Conservation (phyloP, 1,284 basidiomycete species). For the Grifola frondosa region DNA sequence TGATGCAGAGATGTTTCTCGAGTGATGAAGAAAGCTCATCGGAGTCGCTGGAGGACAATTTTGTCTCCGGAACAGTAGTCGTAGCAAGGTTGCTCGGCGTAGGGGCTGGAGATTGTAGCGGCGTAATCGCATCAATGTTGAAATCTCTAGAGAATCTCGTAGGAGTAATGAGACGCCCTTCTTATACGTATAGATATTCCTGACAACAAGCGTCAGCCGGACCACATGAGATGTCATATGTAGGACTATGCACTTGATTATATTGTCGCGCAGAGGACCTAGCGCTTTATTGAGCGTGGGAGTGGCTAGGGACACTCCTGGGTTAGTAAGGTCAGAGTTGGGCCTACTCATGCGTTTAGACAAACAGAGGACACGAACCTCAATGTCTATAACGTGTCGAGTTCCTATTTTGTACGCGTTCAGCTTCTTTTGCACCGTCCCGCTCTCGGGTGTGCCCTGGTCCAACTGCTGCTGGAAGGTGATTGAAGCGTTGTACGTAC, state of each 20-base stretch:
- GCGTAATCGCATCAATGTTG: too few species aligned
- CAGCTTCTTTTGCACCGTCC: conserved; percentile 86
- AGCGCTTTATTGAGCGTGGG: conserved; percentile 76
- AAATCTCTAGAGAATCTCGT: conserved; percentile 73
- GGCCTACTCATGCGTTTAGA: too few species aligned
- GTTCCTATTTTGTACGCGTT: conserved; percentile 90
- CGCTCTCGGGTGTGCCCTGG: conserved; percentile 67
- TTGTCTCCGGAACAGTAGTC: too few species aligned
- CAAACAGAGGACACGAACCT: too few species aligned
- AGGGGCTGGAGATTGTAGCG: too few species aligned
- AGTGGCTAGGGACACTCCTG: conserved; percentile 92
- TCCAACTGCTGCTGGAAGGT: conserved; percentile 91
- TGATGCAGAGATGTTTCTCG: conserved; percentile 75
- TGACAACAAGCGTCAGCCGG: conserved; percentile 37
- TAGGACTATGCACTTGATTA: conserved; percentile 75
- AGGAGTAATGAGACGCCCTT: conserved; percentile 90
- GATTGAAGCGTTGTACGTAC: conserved; percentile 96
- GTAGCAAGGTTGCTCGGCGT: conserved; percentile 6
- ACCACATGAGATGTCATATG: too few species aligned
- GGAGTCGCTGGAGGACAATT: too few species aligned
- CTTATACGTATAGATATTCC: conserved; percentile 81
- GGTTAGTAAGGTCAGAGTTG: neutral
- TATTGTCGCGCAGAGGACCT: conserved; percentile 59
- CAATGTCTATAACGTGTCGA: conserved; percentile 86
- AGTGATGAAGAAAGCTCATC: too few species aligned